phyloP scores from a whole-genome alignment of 257 asterid genomes.

The Thymus quinquecostatus region DNA sequence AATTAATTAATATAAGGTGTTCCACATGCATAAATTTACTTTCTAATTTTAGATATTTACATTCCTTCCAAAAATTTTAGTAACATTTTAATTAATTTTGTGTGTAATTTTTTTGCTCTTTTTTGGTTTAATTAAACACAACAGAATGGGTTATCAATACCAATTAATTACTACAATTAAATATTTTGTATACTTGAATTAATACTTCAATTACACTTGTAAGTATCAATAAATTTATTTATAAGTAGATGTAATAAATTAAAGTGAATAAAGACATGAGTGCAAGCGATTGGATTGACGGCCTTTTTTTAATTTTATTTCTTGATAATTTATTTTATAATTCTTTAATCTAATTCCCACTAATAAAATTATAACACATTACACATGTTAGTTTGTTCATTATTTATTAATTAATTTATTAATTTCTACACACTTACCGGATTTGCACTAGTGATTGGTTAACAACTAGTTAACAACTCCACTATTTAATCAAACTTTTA shows the following conservation, averaged over 20 bases:
- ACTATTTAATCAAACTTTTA: neutral
- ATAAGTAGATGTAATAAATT: neutral
- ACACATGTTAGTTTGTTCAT: slow-evolving; percentile 6
- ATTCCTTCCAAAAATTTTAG: neutral
- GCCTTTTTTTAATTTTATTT: neutral
- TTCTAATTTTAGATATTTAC: neutral
- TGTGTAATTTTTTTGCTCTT: no score
- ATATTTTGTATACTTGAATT: neutral
- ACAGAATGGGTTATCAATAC: no score
- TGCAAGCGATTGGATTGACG: slow-evolving; percentile 29
- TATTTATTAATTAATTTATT: neutral
- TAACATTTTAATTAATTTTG: neutral
- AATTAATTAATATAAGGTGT: no score
- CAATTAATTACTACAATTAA: neutral
- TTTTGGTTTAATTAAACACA: no score
- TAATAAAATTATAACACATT: neutral
- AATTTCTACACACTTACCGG: neutral
- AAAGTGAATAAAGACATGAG: slow-evolving; percentile 10
- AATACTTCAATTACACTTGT: no score
- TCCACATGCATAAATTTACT: neutral
- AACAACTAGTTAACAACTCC: neutral
- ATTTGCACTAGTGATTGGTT: slow-evolving; percentile 3
- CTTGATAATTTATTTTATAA: slow-evolving; percentile 3
- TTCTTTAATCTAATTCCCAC: neutral
- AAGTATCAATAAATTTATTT: no score